Percentiles rank a stretch among this genome's conserved stretches.
Evolutionary conservation across 352 stramenopile genomes (phyloP).

Genomic region (Phytopythium ostracodes): DNA sequence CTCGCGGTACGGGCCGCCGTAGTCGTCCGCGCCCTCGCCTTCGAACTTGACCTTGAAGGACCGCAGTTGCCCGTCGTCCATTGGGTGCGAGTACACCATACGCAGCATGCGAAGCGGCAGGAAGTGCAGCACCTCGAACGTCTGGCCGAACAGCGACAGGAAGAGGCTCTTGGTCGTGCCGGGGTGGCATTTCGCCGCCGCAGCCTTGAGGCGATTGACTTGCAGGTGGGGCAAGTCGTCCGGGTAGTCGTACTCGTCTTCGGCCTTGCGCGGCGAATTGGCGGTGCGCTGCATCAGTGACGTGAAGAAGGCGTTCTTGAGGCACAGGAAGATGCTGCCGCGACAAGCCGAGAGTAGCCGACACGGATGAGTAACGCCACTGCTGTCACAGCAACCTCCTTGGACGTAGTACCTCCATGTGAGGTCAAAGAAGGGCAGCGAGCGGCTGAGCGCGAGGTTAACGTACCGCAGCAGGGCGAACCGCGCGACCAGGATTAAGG

Average conservation of each 20-base stretch:
- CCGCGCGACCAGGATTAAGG: constrained; percentile 27
- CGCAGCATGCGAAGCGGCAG: constrained; percentile 62
- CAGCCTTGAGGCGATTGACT: constrained; percentile 84
- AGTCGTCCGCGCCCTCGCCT: constrained; percentile 93
- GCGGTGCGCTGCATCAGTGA: constrained; percentile 69
- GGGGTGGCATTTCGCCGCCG: constrained; percentile 68
- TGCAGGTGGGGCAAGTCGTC: constrained; percentile 82
- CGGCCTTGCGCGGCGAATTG: constrained; percentile 68
- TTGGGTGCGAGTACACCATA: constrained; percentile 90
- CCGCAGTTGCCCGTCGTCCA: constrained; percentile 89
- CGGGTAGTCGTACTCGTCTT: constrained; percentile 92
- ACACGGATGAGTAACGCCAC: constrained; percentile 23
- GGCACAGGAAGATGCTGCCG: constrained; percentile 62
- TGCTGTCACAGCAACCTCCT: constrained; percentile 3
- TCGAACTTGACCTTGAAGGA: constrained; percentile 95
- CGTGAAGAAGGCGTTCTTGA: constrained; percentile 80
- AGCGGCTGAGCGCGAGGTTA: constrained; percentile 66
- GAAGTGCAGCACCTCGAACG: constrained; percentile 87
- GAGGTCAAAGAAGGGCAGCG: constrained; percentile 74
- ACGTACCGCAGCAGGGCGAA: constrained; percentile 68
- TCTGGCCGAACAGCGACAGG: constrained; percentile 79
- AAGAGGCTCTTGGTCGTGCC: constrained; percentile 62
- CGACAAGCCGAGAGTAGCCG: constrained; percentile 57
- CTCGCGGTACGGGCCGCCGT: constrained; percentile 92
- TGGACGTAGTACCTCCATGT: constrained; percentile 71